Evolutionary conservation across 1,284 basidiomycete genomes (phyloP).

Genomic region (Rhodotorula mucilaginosa): DNA sequence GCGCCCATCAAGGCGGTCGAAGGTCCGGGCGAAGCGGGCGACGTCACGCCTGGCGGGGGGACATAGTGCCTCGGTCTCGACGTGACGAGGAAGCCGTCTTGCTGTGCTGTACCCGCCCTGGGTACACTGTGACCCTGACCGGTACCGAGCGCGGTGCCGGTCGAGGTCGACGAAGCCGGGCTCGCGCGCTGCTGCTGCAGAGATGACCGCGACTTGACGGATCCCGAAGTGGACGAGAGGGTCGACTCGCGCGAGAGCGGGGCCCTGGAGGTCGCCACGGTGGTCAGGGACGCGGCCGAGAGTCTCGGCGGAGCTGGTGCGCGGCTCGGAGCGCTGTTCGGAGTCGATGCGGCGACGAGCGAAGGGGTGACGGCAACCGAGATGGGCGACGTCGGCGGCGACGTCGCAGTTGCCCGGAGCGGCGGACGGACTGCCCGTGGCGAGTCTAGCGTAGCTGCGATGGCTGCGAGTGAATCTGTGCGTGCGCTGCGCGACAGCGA

Average conservation of each 20-base stretch:
- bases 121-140: background rate
- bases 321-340: background rate
- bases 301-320: background rate
- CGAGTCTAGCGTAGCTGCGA: slow-evolving; percentile 5
- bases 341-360: slow-evolving; percentile 1
- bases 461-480: slow-evolving; percentile 19
- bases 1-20: slow-evolving; percentile 4
- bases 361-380: background rate
- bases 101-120: background rate
- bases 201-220: background rate
- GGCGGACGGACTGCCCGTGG: background rate
- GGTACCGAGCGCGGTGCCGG: background rate
- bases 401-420: background rate
- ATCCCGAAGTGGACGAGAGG: background rate
- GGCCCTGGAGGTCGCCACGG: background rate
- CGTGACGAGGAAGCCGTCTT: slow-evolving; percentile 33
- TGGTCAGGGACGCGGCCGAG: background rate
- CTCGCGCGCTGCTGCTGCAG: background rate
- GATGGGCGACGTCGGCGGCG: slow-evolving; percentile 1
- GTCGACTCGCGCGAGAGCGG: background rate
- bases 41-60: slow-evolving; percentile 4
- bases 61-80: slow-evolving; percentile 10
- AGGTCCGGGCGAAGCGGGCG: slow-evolving; percentile 11
- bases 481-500: slow-evolving; percentile 8
- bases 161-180: slow-evolving; percentile 6